A percentile compares a stretch with the other conserved stretches of the same genome.
Conservation (phyloP, 2,329 filamentous ascomycete genomes). For the Knufia petricola region DNA sequence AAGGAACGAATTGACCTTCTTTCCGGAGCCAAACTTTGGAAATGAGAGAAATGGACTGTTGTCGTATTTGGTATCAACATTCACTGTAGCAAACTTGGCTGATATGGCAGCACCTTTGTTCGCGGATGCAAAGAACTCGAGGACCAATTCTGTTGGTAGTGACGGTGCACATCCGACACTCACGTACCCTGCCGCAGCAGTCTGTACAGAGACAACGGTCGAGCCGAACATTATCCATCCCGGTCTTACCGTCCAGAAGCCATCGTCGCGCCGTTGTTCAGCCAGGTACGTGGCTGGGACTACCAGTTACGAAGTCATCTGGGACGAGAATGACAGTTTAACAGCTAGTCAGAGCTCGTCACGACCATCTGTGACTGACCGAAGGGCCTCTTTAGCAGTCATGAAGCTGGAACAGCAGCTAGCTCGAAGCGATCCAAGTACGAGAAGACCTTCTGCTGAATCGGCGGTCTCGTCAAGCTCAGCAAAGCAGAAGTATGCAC, state of each 20-base stretch:
- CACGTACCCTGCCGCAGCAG: conserved; percentile 14
- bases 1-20: conserved; percentile 17
- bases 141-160: conserved; percentile 6
- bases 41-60: conserved; percentile 13
- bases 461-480: not conserved
- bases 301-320: conserved; percentile 20
- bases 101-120: not conserved
- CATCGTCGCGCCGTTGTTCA: conserved; percentile 16
- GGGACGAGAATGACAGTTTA: conserved; percentile 18
- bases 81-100: conserved; percentile 10
- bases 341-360: conserved; percentile 7
- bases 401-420: conserved; percentile 14
- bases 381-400: conserved; percentile 12
- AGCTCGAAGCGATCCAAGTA: not conserved
- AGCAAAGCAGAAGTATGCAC: not conserved
- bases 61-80: conserved; percentile 15
- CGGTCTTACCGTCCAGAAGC: conserved; percentile 3
- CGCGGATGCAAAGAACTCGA: not conserved
- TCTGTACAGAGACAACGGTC: conserved; percentile 15
- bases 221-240: conserved; percentile 9
- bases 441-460: not conserved
- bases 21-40: conserved; percentile 20
- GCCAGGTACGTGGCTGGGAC: conserved; percentile 17
- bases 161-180: conserved; percentile 11
- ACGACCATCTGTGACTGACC: conserved; percentile 2